Evolutionary conservation across 805 yeast genomes (phyloP).

Genomic region (Candida rishiriensis): DNA sequence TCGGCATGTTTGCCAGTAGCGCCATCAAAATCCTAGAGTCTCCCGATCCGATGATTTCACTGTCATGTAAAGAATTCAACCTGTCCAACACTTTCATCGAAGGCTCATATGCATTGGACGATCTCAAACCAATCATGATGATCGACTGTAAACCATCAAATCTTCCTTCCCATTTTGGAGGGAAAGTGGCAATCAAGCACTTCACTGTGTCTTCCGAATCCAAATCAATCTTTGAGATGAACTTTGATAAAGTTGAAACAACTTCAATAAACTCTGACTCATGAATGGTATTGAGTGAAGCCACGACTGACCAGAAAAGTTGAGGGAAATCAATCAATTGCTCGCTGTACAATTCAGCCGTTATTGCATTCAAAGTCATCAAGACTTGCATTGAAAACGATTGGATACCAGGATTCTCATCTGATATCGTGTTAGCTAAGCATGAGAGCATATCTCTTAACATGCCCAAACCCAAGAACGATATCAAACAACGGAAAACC

Average conservation of each 20-base stretch:
- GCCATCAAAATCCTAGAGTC: constrained; percentile 67
- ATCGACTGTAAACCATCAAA: constrained; percentile 84
- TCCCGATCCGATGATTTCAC: constrained; percentile 73
- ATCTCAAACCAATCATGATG: constrained; percentile 77
- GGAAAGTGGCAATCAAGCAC: constrained; percentile 80
- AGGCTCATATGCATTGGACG: constrained; percentile 74
- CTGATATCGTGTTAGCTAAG: constrained; percentile 87
- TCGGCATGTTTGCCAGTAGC: constrained; percentile 72
- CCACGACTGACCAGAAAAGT: constrained; percentile 92
- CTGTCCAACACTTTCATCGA: constrained; percentile 71
- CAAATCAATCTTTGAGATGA: constrained; percentile 80
- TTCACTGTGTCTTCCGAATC: constrained; percentile 82
- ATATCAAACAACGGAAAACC: constrained; percentile 77
- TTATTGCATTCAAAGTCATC: constrained; percentile 91
- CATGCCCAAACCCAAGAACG: constrained; percentile 82
- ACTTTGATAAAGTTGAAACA: constrained; percentile 73
- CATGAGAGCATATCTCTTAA: constrained; percentile 91
- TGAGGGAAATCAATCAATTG: constrained; percentile 86
- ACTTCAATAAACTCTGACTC: constrained; percentile 92
- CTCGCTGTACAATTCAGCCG: constrained; percentile 76
- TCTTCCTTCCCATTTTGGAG: constrained; percentile 92
- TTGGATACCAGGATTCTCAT: constrained; percentile 83
- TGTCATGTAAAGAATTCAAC: constrained; percentile 59
- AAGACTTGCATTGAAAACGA: constrained; percentile 96
- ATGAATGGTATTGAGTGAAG: constrained; percentile 82